phyloP scores from a whole-genome alignment of 2,329 filamentous ascomycete genomes.

The Colletotrichum sp. region DNA sequence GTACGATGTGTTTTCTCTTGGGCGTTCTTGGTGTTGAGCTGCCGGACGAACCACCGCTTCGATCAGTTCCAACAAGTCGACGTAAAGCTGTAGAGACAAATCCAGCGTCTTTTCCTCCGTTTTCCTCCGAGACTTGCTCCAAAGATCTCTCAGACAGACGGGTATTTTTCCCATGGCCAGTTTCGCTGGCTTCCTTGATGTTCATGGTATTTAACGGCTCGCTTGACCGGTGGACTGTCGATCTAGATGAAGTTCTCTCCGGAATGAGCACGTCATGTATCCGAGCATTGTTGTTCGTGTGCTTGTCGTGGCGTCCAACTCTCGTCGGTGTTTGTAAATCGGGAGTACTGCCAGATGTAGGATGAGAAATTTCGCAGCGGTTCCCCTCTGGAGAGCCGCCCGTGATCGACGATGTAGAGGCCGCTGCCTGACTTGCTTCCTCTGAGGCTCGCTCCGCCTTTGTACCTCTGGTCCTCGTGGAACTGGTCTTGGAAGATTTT shows the following conservation, averaged over 20 bases:
- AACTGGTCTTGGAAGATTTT: neutral
- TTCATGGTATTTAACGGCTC: neutral
- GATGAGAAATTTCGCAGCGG: neutral
- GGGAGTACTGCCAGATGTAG: neutral
- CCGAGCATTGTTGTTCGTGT: neutral
- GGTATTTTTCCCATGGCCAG: neutral
- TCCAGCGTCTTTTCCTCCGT: neutral
- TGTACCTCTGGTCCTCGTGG: neutral
- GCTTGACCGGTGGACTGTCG: neutral
- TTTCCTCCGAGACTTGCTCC: neutral
- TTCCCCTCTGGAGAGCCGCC: neutral
- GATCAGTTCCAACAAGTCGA: neutral
- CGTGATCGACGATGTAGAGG: neutral
- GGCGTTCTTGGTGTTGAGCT: neutral
- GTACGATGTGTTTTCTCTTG: neutral
- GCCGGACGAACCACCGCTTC: neutral
- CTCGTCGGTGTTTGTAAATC: neutral
- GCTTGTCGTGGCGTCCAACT: neutral
- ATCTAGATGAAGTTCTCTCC: slow-evolving; percentile 32
- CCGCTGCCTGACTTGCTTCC: neutral
- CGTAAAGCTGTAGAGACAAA: neutral
- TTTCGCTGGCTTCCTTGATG: neutral
- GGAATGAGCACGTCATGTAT: slow-evolving; percentile 29
- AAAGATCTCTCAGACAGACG: neutral
- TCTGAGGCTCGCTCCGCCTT: neutral